Percentiles rank a stretch among this genome's conserved stretches.
Conservation (phyloP, 345 rosid species). For the Aegle marmelos region DNA sequence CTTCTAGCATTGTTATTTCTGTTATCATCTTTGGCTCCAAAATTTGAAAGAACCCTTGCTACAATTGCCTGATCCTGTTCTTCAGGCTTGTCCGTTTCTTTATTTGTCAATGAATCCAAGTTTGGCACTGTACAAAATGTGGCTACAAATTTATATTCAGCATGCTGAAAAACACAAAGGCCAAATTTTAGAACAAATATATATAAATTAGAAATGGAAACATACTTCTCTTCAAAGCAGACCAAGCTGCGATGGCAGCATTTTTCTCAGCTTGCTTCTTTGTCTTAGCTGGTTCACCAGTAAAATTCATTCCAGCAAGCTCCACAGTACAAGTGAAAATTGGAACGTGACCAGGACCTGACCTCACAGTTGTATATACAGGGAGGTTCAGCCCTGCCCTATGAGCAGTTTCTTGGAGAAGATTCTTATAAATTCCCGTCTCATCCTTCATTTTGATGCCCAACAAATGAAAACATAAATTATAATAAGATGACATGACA, state of each 20-base stretch:
- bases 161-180: neutral
- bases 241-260: slow-evolving; percentile 79
- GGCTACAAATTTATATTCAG: neutral
- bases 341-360: slow-evolving; percentile 74
- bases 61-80: slow-evolving; percentile 55
- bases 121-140: slow-evolving; percentile 40
- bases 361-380: slow-evolving; percentile 62
- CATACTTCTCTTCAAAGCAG: slow-evolving; percentile 57
- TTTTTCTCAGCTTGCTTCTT: slow-evolving; percentile 84
- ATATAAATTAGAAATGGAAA: neutral
- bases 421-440: slow-evolving; percentile 74
- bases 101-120: slow-evolving; percentile 32
- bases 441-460: slow-evolving; percentile 49
- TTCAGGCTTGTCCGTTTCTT: slow-evolving; percentile 35
- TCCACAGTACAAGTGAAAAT: slow-evolving; percentile 58
- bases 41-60: slow-evolving; percentile 51
- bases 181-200: neutral
- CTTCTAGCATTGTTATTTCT: slow-evolving; percentile 27
- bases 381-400: slow-evolving; percentile 72
- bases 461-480: neutral
- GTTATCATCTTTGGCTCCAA: slow-evolving; percentile 44
- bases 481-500: neutral
- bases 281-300: slow-evolving; percentile 65
- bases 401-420: slow-evolving; percentile 75
- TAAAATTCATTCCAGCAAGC: slow-evolving; percentile 67